A percentile compares a stretch with the other conserved stretches of the same genome.
Evolutionary conservation across 345 rosid species (phyloP).

Genomic region (Angophora floribunda): DNA sequence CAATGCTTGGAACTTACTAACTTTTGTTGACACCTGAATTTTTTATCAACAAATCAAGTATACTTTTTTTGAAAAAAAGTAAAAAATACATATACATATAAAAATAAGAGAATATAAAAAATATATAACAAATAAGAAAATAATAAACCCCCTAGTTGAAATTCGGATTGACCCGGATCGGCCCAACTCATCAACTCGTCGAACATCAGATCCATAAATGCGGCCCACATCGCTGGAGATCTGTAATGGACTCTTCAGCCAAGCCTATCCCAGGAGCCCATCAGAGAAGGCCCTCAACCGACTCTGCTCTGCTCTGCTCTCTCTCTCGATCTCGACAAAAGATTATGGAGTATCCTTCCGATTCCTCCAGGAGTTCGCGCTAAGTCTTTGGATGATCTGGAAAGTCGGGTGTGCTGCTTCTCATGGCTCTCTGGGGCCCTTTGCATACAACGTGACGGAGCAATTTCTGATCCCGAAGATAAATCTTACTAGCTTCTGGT

Average conservation of each 20-base stretch:
- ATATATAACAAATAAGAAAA: not conserved
- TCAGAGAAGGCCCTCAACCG: not conserved
- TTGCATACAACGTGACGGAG: not conserved
- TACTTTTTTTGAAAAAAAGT: not conserved
- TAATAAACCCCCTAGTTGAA: not conserved
- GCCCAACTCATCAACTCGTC: not conserved
- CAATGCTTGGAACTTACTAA: not conserved
- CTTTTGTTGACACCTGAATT: not conserved
- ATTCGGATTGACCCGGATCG: not conserved
- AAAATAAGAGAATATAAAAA: not conserved
- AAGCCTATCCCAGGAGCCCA: not conserved
- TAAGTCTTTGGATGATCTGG: no score
- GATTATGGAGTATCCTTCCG: not conserved
- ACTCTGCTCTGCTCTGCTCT: not conserved
- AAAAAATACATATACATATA: not conserved
- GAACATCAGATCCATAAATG: not conserved
- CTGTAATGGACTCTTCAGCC: not conserved
- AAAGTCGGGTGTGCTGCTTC: not conserved
- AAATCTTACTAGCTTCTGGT: not conserved
- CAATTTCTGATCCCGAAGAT: not conserved
- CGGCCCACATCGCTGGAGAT: not conserved
- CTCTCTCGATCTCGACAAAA: not conserved
- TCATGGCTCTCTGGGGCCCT: not conserved
- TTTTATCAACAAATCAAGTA: no score
- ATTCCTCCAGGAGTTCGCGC: not conserved